A percentile compares a stretch with the other conserved stretches of the same genome.
phyloP scores from a whole-genome alignment of 139 green algal species.

The Axilococcus clingmanii region DNA sequence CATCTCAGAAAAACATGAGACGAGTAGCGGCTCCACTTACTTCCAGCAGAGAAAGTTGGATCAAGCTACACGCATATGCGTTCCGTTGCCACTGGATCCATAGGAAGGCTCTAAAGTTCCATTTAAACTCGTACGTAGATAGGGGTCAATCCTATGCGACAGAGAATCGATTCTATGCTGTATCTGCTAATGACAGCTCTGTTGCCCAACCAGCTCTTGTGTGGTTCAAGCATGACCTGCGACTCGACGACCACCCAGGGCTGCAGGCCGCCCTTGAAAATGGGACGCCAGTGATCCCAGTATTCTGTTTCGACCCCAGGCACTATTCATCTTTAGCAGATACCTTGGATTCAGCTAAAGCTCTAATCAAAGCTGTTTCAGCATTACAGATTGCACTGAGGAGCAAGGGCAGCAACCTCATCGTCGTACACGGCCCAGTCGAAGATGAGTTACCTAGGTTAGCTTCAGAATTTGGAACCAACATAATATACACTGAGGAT shows the following conservation, averaged over 20 bases:
- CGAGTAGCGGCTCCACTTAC: no score
- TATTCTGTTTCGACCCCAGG: constrained; percentile 45
- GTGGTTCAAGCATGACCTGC: constrained; percentile 73
- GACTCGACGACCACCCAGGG: constrained; percentile 68
- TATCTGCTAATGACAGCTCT: background rate
- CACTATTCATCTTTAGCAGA: constrained; percentile 21
- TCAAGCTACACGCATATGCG: no score
- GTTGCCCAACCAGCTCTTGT: constrained; percentile 25
- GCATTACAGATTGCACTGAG: constrained; percentile 32
- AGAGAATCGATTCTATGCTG: no score
- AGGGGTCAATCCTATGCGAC: no score
- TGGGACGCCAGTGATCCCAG: constrained; percentile 24
- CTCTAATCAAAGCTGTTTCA: constrained; percentile 27
- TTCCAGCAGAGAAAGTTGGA: no score
- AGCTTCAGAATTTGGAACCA: constrained; percentile 7
- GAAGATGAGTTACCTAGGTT: constrained; percentile 23
- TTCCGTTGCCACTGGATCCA: no score
- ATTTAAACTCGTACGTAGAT: no score
- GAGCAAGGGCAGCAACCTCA: constrained; percentile 36
- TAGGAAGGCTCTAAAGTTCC: no score
- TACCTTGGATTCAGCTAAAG: constrained; percentile 4
- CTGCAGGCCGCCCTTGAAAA: constrained; percentile 22
- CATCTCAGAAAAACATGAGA: no score
- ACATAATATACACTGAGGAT: constrained; percentile 37
- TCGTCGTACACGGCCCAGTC: constrained; percentile 34